Evolutionary conservation across 257 asterid species (phyloP).

Genomic region (Thymus quinquecostatus): DNA sequence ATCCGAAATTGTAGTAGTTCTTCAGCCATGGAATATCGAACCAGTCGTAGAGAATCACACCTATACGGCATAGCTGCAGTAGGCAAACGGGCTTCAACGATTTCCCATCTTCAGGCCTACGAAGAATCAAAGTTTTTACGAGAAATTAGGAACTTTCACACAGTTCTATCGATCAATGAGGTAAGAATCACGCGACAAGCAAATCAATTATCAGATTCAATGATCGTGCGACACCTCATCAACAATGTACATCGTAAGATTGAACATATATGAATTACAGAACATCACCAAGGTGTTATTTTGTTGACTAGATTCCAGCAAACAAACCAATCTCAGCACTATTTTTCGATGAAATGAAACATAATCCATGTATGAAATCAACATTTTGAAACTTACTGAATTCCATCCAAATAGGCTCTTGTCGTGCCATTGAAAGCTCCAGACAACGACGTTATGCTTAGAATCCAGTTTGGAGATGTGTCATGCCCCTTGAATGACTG

Average conservation of each 20-base stretch:
- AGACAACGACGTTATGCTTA: conserved; percentile 87
- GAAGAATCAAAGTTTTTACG: neutral
- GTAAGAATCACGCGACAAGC: neutral
- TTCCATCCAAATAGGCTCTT: conserved; percentile 89
- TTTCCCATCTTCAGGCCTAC: conserved; percentile 87
- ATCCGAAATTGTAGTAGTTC: conserved; percentile 83
- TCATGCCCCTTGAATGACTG: conserved; percentile 83
- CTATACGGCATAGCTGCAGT: conserved; percentile 87
- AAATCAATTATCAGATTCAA: neutral
- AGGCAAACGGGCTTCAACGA: conserved; percentile 76
- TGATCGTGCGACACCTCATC: neutral
- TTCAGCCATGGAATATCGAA: conserved; percentile 79
- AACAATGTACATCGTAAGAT: neutral
- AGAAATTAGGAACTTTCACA: neutral
- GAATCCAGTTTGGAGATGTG: conserved; percentile 82
- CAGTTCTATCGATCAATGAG: neutral
- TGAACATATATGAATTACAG: neutral
- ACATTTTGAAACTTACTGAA: conserved; percentile 61
- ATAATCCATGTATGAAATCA: conserved; percentile 10
- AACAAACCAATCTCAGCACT: neutral
- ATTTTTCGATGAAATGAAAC: neutral
- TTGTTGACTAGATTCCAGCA: neutral
- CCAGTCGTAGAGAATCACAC: conserved; percentile 89
- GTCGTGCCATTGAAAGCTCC: conserved; percentile 99
- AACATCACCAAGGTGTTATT: neutral